These are phyloP conservation scores for Apiospora arundinis DNA, from an alignment of 2,329 filamentous ascomycete genomes.

Conservation along the genomic window DNA sequence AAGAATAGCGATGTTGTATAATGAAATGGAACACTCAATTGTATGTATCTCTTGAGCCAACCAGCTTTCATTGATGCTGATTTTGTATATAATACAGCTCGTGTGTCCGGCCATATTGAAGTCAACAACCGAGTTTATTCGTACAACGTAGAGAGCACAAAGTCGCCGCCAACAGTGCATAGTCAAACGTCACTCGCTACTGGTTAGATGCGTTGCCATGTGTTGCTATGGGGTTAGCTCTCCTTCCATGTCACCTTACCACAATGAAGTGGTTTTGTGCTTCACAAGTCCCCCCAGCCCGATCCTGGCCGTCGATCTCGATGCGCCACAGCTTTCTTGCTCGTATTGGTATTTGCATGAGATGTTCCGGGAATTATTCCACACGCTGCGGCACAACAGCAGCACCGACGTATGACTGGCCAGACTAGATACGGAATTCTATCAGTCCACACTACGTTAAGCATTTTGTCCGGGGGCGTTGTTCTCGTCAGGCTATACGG, in stretches of 20 bases:
- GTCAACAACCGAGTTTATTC: no score
- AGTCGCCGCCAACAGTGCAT: neutral
- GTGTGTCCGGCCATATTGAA: no score
- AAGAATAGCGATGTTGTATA: no score
- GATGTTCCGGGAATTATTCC: neutral
- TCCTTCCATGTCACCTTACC: neutral
- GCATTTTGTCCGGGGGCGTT: neutral
- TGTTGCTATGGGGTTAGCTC: neutral
- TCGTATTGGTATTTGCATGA: constrained; percentile 6
- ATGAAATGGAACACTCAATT: no score
- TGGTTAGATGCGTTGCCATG: neutral
- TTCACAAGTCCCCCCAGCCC: neutral
- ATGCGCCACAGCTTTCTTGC: constrained; percentile 11
- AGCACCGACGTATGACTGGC: neutral
- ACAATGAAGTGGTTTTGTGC: neutral
- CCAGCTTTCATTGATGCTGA: no score
- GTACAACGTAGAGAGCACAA: no score
- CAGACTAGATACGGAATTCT: neutral
- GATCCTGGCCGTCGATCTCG: constrained; percentile 19
- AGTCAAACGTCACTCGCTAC: neutral
- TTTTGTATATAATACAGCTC: no score
- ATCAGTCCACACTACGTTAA: neutral
- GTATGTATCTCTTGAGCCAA: no score
- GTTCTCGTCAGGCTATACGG: neutral
- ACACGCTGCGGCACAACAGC: neutral